phyloP scores from a whole-genome alignment of 129 eudicot genomes.

The Artemisia tridentata region DNA sequence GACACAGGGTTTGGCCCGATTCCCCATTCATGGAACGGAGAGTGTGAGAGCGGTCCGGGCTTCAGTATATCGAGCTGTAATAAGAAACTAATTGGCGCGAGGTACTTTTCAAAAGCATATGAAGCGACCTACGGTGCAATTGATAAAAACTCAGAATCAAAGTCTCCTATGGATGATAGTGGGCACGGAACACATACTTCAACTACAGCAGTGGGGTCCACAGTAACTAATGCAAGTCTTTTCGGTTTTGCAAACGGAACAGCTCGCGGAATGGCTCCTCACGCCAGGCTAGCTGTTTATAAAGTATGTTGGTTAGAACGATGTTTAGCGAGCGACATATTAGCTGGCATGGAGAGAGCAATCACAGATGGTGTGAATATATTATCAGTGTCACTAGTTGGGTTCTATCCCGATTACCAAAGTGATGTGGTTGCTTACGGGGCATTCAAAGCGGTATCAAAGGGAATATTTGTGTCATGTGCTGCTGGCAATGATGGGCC shows the following conservation, averaged over 20 bases:
- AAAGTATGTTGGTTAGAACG: constrained; percentile 77
- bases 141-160: constrained; percentile 46
- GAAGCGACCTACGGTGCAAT: constrained; percentile 58
- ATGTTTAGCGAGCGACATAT: constrained; percentile 67
- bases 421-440: constrained; percentile 56
- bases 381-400: constrained; percentile 70
- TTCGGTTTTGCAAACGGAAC: constrained; percentile 74
- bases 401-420: constrained; percentile 44
- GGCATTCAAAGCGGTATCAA: constrained; percentile 55
- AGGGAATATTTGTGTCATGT: constrained; percentile 64
- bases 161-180: constrained; percentile 75
- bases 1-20: constrained; percentile 65
- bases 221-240: constrained; percentile 65
- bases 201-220: constrained; percentile 71
- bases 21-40: constrained; percentile 71
- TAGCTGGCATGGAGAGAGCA: constrained; percentile 75
- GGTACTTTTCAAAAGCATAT: constrained; percentile 60
- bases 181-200: constrained; percentile 91
- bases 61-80: constrained; percentile 67
- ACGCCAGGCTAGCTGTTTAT: constrained; percentile 69
- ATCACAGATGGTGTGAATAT: constrained; percentile 61
- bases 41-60: constrained; percentile 51
- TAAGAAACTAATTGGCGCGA: constrained; percentile 63
- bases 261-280: constrained; percentile 76
- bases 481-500: constrained; percentile 87